Evolutionary conservation across 306 rosid species (phyloP).

Genomic region (Lablab purpureus): DNA sequence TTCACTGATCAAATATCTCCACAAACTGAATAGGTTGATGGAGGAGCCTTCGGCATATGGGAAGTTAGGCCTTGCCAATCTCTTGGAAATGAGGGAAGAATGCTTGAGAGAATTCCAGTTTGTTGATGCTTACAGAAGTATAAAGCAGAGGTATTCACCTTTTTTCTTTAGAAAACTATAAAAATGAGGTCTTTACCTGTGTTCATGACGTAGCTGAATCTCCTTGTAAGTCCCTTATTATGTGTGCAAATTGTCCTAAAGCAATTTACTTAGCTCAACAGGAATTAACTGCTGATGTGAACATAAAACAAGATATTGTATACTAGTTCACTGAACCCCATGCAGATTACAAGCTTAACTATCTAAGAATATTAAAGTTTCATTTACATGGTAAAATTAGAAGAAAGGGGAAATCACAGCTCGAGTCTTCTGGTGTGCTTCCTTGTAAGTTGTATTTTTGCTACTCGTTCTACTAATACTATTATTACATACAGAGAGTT

Average conservation of each 20-base stretch:
- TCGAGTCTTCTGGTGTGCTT: not conserved
- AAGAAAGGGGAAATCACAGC: not conserved
- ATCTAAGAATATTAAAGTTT: not conserved
- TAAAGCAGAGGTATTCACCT: slow-evolving; percentile 81
- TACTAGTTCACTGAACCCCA: not conserved
- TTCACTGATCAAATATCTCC: slow-evolving; percentile 36
- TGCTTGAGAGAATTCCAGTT: slow-evolving; percentile 99
- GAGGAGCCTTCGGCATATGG: slow-evolving; percentile 99
- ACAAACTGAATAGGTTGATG: slow-evolving; percentile 72
- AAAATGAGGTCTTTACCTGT: slow-evolving; percentile 22
- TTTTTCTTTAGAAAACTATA: slow-evolving; percentile 27
- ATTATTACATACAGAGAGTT: not conserved
- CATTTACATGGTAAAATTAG: not conserved
- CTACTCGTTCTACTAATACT: not conserved
- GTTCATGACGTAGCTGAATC: not conserved
- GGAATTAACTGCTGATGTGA: slow-evolving; percentile 26
- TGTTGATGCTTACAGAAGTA: slow-evolving; percentile 91
- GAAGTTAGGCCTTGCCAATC: slow-evolving; percentile 92
- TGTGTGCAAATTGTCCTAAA: slow-evolving; percentile 31
- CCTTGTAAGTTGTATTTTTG: not conserved
- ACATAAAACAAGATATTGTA: not conserved
- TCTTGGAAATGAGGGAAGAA: slow-evolving; percentile 97
- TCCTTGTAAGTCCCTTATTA: slow-evolving; percentile 17
- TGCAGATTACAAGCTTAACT: not conserved
- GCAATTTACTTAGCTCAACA: slow-evolving; percentile 1